Conservation (phyloP, 2,329 filamentous ascomycete genomes). For the Cladosporium sp. region DNA sequence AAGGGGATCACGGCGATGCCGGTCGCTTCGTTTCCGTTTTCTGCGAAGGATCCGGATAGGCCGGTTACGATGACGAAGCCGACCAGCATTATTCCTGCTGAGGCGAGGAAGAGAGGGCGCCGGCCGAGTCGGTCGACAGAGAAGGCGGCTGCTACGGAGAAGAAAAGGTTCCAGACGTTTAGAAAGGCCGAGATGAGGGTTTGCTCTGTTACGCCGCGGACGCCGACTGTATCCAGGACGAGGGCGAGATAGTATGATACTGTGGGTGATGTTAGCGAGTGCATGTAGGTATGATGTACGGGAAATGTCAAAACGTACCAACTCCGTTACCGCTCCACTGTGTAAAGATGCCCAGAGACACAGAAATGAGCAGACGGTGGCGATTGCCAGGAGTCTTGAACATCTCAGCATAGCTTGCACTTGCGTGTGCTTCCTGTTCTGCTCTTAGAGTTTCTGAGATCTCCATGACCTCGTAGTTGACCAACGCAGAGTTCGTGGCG, state of each 20-base stretch:
- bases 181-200: constrained; percentile 25
- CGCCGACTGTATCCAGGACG: constrained; percentile 28
- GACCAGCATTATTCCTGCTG: constrained; percentile 46
- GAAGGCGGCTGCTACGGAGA: constrained; percentile 36
- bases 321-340: constrained; percentile 24
- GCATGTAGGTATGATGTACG: too few relatives aligned
- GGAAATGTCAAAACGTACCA: too few relatives aligned
- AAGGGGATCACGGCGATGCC: constrained; percentile 48
- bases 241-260: constrained; percentile 24
- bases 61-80: constrained; percentile 43
- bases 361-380: constrained; percentile 46
- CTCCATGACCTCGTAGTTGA: constrained; percentile 55
- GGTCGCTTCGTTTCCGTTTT: constrained; percentile 32
- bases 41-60: constrained; percentile 47
- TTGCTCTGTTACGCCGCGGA: constrained; percentile 24
- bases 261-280: too few relatives aligned
- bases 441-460: constrained; percentile 50
- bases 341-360: constrained; percentile 20
- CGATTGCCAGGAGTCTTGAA: constrained; percentile 51
- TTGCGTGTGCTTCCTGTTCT: constrained; percentile 9
- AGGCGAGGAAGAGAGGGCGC: constrained; percentile 44
- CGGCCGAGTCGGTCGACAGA: constrained; percentile 37
- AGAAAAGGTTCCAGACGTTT: constrained; percentile 41
- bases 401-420: constrained; percentile 43
- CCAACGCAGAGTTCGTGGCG: constrained; percentile 41